Conservation (phyloP, 305 asterid species). For the Fraxinus dipetala region DNA sequence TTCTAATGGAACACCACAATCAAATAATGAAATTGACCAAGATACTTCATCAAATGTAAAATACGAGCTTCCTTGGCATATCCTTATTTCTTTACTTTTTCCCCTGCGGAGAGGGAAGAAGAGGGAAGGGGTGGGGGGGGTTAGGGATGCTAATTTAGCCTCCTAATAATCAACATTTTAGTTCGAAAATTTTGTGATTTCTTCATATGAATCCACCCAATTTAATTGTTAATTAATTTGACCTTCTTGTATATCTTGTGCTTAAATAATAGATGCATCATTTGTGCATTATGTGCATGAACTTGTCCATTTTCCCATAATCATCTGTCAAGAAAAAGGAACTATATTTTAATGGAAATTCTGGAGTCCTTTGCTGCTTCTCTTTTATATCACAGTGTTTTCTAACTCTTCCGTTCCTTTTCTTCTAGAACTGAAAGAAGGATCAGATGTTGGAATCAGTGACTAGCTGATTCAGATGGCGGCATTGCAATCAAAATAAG, state of each 20-base stretch:
- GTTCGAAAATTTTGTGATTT: not conserved
- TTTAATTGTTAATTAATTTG: not conserved
- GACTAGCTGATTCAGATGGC: not conserved
- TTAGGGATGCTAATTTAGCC: not conserved
- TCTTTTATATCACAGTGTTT: not conserved
- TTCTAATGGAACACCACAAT: not conserved
- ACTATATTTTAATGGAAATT: conserved; percentile 17
- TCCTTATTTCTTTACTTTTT: not conserved
- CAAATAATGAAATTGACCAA: not conserved
- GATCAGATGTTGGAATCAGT: not conserved
- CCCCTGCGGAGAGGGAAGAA: not conserved
- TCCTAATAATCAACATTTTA: not conserved
- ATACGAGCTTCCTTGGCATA: not conserved
- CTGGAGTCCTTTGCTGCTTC: not conserved
- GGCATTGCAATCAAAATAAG: not conserved
- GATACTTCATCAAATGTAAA: not conserved
- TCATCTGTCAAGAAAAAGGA: conserved; percentile 9
- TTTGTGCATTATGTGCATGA: not conserved
- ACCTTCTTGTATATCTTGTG: not conserved
- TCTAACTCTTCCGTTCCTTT: not conserved
- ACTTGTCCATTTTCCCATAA: not conserved
- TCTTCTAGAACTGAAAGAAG: conserved; percentile 2
- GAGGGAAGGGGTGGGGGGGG: not conserved
- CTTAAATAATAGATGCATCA: not conserved
- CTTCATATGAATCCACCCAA: not conserved